Percentiles rank a stretch among this genome's conserved stretches.
phyloP scores from a whole-genome alignment of 208 protist genomes.

The Blechomonas ayalai region DNA sequence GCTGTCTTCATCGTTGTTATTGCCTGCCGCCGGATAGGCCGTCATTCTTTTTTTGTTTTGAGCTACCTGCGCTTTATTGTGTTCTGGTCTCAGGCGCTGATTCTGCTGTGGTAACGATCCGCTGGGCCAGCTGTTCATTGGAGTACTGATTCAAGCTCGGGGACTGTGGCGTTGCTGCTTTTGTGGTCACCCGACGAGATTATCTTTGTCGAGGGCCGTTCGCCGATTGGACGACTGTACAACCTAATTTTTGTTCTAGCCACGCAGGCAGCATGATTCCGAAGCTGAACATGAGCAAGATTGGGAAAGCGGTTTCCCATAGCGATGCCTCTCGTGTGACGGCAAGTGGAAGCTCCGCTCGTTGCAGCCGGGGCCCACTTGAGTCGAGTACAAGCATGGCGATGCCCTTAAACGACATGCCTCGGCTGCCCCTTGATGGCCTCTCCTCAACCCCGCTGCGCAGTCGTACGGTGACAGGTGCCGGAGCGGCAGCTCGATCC shows the following conservation, averaged over 20 bases:
- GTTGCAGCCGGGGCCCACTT: constrained; percentile 1
- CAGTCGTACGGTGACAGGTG: background rate
- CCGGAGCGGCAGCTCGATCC: constrained; percentile 10
- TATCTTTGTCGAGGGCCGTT: no score
- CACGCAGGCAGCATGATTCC: constrained; percentile 28
- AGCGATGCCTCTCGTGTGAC: background rate
- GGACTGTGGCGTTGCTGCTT: no score
- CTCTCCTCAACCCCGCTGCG: constrained; percentile 13
- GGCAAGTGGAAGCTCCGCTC: background rate
- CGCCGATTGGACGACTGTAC: no score
- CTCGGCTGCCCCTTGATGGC: background rate
- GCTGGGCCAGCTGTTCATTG: no score
- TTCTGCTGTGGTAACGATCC: no score
- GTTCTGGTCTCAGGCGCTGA: no score
- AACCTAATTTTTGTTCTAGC: background rate
- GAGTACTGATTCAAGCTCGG: no score
- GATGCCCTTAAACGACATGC: constrained; percentile 2
- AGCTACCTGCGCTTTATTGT: no score
- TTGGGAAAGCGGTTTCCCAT: background rate
- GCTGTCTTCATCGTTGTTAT: no score
- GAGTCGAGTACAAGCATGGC: background rate
- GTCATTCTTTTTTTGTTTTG: no score
- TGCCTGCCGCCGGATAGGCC: no score
- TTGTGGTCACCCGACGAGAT: no score
- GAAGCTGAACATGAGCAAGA: constrained; percentile 26